A percentile compares a stretch with the other conserved stretches of the same genome.
These are phyloP conservation scores for Chenopodium suecicum DNA, from an alignment of 148 eudicot species.

Conservation along the genomic window DNA sequence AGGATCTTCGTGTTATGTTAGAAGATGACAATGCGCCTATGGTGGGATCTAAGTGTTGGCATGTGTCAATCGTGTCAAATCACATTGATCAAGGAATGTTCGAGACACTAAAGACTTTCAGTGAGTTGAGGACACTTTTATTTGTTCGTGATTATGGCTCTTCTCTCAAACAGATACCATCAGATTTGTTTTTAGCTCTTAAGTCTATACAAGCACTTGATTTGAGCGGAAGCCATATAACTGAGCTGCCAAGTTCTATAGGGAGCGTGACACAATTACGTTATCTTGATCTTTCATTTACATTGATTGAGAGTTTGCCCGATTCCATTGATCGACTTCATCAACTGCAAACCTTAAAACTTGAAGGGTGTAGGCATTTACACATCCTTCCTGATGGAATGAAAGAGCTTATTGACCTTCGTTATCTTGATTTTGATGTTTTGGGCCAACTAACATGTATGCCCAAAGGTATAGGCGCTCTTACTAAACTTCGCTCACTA, in stretches of 20 bases:
- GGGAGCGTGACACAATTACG: background rate
- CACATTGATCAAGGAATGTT: background rate
- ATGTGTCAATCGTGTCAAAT: background rate
- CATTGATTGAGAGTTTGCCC: slow-evolving; percentile 8
- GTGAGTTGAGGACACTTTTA: no score
- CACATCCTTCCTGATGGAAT: slow-evolving; percentile 22
- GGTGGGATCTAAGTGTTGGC: background rate
- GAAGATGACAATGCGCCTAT: background rate
- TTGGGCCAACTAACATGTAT: slow-evolving; percentile 22
- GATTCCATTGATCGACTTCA: slow-evolving; percentile 10
- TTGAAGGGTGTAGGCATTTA: slow-evolving; percentile 7
- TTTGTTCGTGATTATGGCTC: no score
- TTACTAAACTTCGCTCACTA: slow-evolving; percentile 28
- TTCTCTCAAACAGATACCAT: no score
- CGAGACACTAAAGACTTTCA: no score
- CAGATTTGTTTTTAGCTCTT: background rate
- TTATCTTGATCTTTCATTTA: slow-evolving; percentile 21
- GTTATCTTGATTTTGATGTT: slow-evolving; percentile 33
- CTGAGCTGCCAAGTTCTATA: slow-evolving; percentile 22
- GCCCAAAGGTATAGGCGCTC: slow-evolving; percentile 33
- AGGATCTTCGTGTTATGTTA: background rate
- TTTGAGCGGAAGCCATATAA: slow-evolving; percentile 15
- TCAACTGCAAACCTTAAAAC: slow-evolving; percentile 20
- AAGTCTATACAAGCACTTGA: slow-evolving; percentile 8
- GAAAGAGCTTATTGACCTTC: slow-evolving; percentile 18